Percentiles rank a stretch among this genome's conserved stretches.
Conservation (phyloP, 371 early-diverging fungal species). For the Zancudomyces culisetae region DNA sequence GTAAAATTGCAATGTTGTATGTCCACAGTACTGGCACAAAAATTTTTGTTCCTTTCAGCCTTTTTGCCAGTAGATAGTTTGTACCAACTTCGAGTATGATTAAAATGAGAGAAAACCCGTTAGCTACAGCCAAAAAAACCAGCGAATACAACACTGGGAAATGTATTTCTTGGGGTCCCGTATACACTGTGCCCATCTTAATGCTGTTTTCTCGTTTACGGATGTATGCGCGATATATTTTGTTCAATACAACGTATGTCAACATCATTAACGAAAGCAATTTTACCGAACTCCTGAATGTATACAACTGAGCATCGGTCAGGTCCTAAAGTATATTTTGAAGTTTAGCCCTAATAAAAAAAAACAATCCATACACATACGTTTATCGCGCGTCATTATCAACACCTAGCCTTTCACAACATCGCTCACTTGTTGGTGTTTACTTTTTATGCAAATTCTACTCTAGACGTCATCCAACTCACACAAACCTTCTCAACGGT, state of each 20-base stretch:
- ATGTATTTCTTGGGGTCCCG: neutral
- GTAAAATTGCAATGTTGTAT: slow-evolving; percentile 52
- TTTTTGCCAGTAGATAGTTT: slow-evolving; percentile 43
- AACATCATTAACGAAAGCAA: neutral
- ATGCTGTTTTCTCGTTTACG: neutral
- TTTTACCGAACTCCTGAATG: neutral
- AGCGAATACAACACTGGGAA: neutral
- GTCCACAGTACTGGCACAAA: slow-evolving; percentile 46
- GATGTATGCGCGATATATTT: neutral
- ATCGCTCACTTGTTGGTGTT: too few relatives aligned
- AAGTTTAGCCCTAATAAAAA: too few relatives aligned
- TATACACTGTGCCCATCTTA: neutral
- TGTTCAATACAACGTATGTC: neutral
- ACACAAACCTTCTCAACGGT: too few relatives aligned
- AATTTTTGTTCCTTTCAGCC: slow-evolving; percentile 19
- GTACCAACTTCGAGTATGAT: neutral
- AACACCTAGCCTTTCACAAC: too few relatives aligned
- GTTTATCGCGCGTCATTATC: too few relatives aligned
- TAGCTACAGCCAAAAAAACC: neutral
- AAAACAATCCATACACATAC: too few relatives aligned
- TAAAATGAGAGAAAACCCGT: neutral
- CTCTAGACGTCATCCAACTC: too few relatives aligned
- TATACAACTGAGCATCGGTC: neutral
- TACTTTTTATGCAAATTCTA: too few relatives aligned
- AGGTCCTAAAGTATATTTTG: neutral